These are phyloP conservation scores for Erigeron philadelphicus DNA, from an alignment of 140 eudicot genomes.

Conservation along the genomic window DNA sequence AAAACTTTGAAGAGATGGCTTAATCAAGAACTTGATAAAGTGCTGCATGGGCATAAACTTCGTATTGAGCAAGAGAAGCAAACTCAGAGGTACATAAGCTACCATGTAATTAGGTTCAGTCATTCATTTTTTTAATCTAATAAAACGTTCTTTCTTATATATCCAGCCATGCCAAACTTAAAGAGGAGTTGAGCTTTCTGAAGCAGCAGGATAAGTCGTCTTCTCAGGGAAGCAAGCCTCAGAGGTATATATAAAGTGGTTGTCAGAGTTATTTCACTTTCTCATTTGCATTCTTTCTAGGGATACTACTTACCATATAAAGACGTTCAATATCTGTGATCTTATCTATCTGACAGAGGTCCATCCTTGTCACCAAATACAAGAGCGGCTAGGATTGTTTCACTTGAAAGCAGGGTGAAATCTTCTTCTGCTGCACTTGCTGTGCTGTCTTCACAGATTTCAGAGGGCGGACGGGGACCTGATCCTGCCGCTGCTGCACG, in stretches of 20 bases:
- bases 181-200: conserved; percentile 75
- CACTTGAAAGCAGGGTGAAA: conserved; percentile 80
- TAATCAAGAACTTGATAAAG: conserved; percentile 81
- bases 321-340: conserved; percentile 12
- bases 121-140: not conserved
- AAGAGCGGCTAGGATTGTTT: conserved; percentile 72
- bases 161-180: conserved; percentile 72
- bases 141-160: conserved; percentile 20
- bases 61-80: conserved; percentile 77
- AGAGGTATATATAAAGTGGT: conserved; percentile 34
- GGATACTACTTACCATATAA: conserved; percentile 4
- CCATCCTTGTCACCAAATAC: conserved; percentile 65
- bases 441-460: conserved; percentile 68
- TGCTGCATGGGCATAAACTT: conserved; percentile 78
- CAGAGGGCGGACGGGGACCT: conserved; percentile 77
- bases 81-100: conserved; percentile 57
- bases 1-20: conserved; percentile 82
- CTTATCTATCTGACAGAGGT: conserved; percentile 33
- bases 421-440: conserved; percentile 64
- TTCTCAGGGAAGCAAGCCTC: conserved; percentile 47
- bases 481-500: conserved; percentile 57
- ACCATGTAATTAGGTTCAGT: not conserved
- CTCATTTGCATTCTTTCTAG: not conserved
- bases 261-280: not conserved
- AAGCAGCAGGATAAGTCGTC: conserved; percentile 70